phyloP scores from a whole-genome alignment of 1,139 yeast genomes.

The Scheffersomyces segobiensis region DNA sequence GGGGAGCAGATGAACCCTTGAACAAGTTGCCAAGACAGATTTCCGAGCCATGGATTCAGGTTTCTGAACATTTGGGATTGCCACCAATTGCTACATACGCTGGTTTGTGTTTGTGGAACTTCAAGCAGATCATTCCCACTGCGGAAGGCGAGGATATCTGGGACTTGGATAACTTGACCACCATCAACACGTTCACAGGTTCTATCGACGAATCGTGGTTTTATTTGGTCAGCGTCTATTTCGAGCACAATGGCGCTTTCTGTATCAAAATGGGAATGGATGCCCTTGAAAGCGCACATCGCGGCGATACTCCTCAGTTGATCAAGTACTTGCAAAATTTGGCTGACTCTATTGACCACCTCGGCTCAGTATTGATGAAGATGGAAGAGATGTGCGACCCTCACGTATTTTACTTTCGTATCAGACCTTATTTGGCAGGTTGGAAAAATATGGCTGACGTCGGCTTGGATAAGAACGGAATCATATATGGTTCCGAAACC shows the following conservation, averaged over 20 bases:
- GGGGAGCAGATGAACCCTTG: conserved; percentile 75
- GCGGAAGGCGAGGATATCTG: conserved; percentile 34
- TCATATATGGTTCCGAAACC: conserved; percentile 69
- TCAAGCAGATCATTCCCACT: conserved; percentile 58
- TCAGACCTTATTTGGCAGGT: conserved; percentile 90
- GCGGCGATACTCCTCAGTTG: conserved; percentile 38
- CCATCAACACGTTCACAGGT: conserved; percentile 86
- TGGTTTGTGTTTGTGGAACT: conserved; percentile 87
- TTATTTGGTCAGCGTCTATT: conserved; percentile 81
- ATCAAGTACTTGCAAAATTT: conserved; percentile 53
- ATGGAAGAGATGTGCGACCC: conserved; percentile 98
- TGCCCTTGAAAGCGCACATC: conserved; percentile 49
- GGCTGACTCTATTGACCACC: conserved; percentile 73
- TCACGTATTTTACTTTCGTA: conserved; percentile 79
- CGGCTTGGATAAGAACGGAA: conserved; percentile 76
- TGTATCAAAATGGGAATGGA: conserved; percentile 59
- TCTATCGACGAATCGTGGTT: conserved; percentile 93
- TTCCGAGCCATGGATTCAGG: conserved; percentile 66
- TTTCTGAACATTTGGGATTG: conserved; percentile 60
- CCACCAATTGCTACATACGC: conserved; percentile 92
- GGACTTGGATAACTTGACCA: conserved; percentile 69
- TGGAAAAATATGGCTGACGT: conserved; percentile 92
- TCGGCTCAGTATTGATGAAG: conserved; percentile 73
- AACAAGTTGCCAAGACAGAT: conserved; percentile 67
- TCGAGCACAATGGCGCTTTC: conserved; percentile 79